These are phyloP conservation scores for Pythium sukuiense DNA, from an alignment of 352 stramenopile species.

Conservation along the genomic window DNA sequence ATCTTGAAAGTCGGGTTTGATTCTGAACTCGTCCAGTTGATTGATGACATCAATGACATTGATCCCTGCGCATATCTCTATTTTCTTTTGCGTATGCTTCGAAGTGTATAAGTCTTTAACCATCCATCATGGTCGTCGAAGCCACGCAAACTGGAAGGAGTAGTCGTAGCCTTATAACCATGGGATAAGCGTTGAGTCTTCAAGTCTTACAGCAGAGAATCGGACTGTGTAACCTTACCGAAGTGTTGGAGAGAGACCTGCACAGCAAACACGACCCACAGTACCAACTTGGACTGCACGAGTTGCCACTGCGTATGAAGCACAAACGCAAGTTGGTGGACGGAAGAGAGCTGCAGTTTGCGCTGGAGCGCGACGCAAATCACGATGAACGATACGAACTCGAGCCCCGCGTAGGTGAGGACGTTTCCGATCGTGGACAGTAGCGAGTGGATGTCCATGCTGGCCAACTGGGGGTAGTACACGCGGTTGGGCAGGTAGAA, in stretches of 20 bases:
- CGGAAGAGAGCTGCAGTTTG: slow-evolving; percentile 25
- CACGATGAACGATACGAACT: slow-evolving; percentile 36
- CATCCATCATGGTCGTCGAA: not conserved
- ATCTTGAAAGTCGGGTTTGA: too few relatives aligned
- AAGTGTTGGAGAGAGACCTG: slow-evolving; percentile 34
- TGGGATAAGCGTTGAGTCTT: not conserved
- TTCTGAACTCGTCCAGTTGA: too few relatives aligned
- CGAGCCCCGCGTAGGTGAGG: slow-evolving; percentile 34
- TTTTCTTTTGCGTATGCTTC: too few relatives aligned
- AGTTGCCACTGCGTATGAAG: slow-evolving; percentile 34
- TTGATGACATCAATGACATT: too few relatives aligned
- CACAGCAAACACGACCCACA: slow-evolving; percentile 43
- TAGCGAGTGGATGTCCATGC: slow-evolving; percentile 18
- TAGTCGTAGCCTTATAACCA: not conserved
- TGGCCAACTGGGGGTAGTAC: slow-evolving; percentile 22
- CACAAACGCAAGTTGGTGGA: slow-evolving; percentile 39
- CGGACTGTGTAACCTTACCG: slow-evolving; percentile 13
- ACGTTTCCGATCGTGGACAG: slow-evolving; percentile 28
- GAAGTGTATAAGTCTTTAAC: too few relatives aligned
- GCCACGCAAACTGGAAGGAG: not conserved
- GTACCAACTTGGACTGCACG: slow-evolving; percentile 38
- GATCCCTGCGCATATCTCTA: too few relatives aligned
- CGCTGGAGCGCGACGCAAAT: slow-evolving; percentile 23
- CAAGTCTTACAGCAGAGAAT: too few relatives aligned
- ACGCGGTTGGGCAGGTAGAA: not conserved